These are phyloP conservation scores for Astragalus glycyphyllos DNA, from an alignment of 306 rosid genomes.

Conservation along the genomic window DNA sequence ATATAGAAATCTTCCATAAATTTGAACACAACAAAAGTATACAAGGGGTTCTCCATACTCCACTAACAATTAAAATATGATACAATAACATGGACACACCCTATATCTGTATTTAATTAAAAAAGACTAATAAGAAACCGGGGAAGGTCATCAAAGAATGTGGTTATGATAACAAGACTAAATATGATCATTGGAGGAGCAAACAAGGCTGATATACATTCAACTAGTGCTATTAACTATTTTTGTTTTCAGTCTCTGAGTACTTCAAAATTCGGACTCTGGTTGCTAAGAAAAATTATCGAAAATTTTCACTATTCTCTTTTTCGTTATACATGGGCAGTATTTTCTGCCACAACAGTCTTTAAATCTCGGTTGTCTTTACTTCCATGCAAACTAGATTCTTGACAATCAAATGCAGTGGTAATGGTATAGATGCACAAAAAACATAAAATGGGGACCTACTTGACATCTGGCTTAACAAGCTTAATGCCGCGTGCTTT, in stretches of 20 bases:
- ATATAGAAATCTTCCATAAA: slow-evolving; percentile 9
- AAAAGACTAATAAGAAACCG: slow-evolving; percentile 11
- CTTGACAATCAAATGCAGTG: slow-evolving; percentile 1
- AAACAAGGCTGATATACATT: background rate
- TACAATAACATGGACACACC: slow-evolving; percentile 26
- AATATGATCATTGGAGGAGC: background rate
- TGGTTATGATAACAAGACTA: background rate
- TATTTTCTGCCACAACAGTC: slow-evolving; percentile 9
- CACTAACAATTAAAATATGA: slow-evolving; percentile 24
- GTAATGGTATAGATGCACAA: slow-evolving; percentile 33
- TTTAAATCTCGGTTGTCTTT: slow-evolving; percentile 19
- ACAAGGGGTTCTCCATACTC: slow-evolving; percentile 2
- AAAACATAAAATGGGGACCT: slow-evolving; percentile 49
- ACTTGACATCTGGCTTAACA: slow-evolving; percentile 94
- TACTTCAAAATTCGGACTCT: slow-evolving; percentile 21
- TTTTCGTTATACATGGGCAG: slow-evolving; percentile 11
- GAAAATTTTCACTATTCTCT: slow-evolving; percentile 1
- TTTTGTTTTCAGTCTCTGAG: slow-evolving; percentile 27
- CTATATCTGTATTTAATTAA: slow-evolving; percentile 14
- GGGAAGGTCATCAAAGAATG: slow-evolving; percentile 9
- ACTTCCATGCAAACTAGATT: slow-evolving; percentile 33
- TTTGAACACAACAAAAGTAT: slow-evolving; percentile 1
- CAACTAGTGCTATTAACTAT: slow-evolving; percentile 25
- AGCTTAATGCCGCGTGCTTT: slow-evolving; percentile 89
- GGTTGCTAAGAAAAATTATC: background rate